Conservation (phyloP, 2,329 filamentous ascomycete genomes). For the Thelonectria discophora region DNA sequence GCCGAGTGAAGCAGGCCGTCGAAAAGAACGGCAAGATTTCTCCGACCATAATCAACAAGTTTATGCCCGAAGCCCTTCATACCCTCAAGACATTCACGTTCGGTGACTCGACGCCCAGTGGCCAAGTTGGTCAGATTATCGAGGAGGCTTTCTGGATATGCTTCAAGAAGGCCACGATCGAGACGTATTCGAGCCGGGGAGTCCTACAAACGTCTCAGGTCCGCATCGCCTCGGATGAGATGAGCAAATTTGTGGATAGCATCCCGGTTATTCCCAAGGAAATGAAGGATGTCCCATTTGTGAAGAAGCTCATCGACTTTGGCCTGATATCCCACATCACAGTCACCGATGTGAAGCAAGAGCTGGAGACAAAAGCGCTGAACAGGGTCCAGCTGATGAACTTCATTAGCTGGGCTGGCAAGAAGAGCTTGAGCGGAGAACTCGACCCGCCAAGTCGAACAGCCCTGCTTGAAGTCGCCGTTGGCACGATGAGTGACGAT, state of each 20-base stretch:
- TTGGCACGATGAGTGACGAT: slow-evolving; percentile 73
- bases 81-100: slow-evolving; percentile 89
- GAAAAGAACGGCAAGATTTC: slow-evolving; percentile 62
- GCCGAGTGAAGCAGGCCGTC: slow-evolving; percentile 61
- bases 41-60: slow-evolving; percentile 69
- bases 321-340: slow-evolving; percentile 89
- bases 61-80: slow-evolving; percentile 82
- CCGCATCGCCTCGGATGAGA: slow-evolving; percentile 74
- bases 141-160: slow-evolving; percentile 97
- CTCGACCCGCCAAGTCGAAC: slow-evolving; percentile 74
- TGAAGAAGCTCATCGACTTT: slow-evolving; percentile 82
- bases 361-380: slow-evolving; percentile 84
- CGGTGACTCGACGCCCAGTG: slow-evolving; percentile 87
- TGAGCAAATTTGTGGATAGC: slow-evolving; percentile 80
- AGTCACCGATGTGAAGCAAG: slow-evolving; percentile 82
- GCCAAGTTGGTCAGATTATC: slow-evolving; percentile 83
- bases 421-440: slow-evolving; percentile 75
- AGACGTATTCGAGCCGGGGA: slow-evolving; percentile 87
- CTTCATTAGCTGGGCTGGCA: slow-evolving; percentile 85
- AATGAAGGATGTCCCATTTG: slow-evolving; percentile 77
- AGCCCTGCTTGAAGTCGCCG: slow-evolving; percentile 79
- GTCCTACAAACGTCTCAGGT: slow-evolving; percentile 86
- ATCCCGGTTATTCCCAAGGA: slow-evolving; percentile 87
- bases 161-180: slow-evolving; percentile 81
- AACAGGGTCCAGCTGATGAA: slow-evolving; percentile 79